These are phyloP conservation scores for Talaromyces piceae DNA, from an alignment of 2,329 filamentous ascomycete genomes.

Conservation along the genomic window DNA sequence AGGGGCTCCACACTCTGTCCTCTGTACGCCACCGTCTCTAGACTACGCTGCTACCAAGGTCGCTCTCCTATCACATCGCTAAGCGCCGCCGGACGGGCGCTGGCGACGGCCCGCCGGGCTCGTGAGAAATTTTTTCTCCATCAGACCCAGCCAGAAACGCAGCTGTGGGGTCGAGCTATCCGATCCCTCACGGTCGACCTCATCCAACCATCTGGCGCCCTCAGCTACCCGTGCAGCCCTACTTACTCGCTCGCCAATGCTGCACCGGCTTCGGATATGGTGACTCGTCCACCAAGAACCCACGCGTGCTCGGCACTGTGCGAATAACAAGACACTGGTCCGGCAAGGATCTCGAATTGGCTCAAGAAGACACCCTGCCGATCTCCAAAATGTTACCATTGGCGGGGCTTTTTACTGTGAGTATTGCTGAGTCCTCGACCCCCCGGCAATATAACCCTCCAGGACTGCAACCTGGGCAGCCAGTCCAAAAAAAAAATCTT, in stretches of 20 bases:
- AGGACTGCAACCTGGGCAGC: not conserved
- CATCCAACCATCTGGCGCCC: slow-evolving; percentile 9
- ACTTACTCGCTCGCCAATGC: slow-evolving; percentile 11
- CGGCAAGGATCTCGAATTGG: slow-evolving; percentile 3
- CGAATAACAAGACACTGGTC: not conserved
- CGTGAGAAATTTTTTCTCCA: not conserved
- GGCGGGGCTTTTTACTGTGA: not conserved
- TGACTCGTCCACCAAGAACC: slow-evolving; percentile 9
- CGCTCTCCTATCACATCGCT: slow-evolving; percentile 10
- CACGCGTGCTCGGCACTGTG: slow-evolving; percentile 6
- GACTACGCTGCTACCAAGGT: not conserved
- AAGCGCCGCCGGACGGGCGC: not conserved
- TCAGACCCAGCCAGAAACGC: not conserved
- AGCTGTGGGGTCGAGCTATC: slow-evolving; percentile 5
- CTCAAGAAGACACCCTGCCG: slow-evolving; percentile 6
- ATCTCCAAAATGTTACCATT: slow-evolving; percentile 7
- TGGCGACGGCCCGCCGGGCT: slow-evolving; percentile 3
- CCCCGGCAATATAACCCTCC: slow-evolving; percentile 1
- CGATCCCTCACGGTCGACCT: slow-evolving; percentile 4
- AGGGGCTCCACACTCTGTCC: not conserved
- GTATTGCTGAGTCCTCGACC: not conserved
- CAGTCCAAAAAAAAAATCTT: not conserved
- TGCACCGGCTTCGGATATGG: slow-evolving; percentile 6
- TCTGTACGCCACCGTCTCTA: slow-evolving; percentile 6
- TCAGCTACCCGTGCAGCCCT: slow-evolving; percentile 5